phyloP scores from a whole-genome alignment of 2,329 filamentous ascomycete species.

The Bipolaris sorokiniana region DNA sequence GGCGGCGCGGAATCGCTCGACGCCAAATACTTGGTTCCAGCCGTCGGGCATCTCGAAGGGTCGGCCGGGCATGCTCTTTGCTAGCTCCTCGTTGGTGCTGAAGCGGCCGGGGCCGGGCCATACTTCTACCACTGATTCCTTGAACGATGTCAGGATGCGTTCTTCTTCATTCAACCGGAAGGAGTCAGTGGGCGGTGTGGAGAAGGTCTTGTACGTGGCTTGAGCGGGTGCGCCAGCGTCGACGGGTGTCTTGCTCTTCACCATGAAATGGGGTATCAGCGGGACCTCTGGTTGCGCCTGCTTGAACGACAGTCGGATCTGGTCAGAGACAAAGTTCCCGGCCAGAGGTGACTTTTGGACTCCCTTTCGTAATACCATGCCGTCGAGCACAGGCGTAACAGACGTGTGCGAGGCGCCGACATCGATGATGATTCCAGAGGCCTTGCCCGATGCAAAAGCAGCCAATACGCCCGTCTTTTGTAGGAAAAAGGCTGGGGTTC shows the following conservation, averaged over 20 bases:
- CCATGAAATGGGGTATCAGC: slow-evolving; percentile 82
- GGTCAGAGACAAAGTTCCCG: slow-evolving; percentile 87
- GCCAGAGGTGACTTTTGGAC: slow-evolving; percentile 84
- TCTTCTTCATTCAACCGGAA: slow-evolving; percentile 90
- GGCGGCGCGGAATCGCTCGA: slow-evolving; percentile 82
- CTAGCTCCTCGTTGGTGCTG: slow-evolving; percentile 73
- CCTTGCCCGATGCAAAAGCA: slow-evolving; percentile 91
- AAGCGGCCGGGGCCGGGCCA: slow-evolving; percentile 83
- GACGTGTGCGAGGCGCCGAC: slow-evolving; percentile 87
- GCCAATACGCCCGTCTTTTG: slow-evolving; percentile 87
- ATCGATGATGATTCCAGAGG: slow-evolving; percentile 90
- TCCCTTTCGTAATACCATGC: slow-evolving; percentile 87
- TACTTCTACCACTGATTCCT: slow-evolving; percentile 93
- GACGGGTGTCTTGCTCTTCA: slow-evolving; percentile 85
- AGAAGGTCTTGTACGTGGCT: slow-evolving; percentile 74
- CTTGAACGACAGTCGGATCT: slow-evolving; percentile 81
- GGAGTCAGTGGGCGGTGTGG: slow-evolving; percentile 65
- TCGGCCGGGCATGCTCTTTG: slow-evolving; percentile 74
- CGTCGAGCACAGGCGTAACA: slow-evolving; percentile 90
- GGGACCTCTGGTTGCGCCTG: slow-evolving; percentile 72
- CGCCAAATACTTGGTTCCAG: slow-evolving; percentile 91
- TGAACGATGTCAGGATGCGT: slow-evolving; percentile 91
- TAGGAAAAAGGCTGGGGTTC: slow-evolving; percentile 91
- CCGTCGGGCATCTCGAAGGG: slow-evolving; percentile 98
- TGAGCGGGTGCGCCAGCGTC: slow-evolving; percentile 83